These are phyloP conservation scores for Tagetes patula DNA, from an alignment of 129 eudicot genomes.

Conservation along the genomic window DNA sequence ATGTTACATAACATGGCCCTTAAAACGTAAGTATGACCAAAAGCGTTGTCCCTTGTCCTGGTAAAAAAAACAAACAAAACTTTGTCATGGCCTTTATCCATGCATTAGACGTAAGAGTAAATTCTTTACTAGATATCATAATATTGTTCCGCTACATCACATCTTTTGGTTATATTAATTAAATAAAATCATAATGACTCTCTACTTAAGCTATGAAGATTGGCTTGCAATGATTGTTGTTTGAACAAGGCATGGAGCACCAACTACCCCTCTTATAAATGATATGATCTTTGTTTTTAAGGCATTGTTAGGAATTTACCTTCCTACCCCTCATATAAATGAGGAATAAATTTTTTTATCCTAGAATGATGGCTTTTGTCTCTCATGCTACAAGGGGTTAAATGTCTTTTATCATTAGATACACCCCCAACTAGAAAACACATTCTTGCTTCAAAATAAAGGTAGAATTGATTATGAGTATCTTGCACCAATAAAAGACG, in stretches of 20 bases:
- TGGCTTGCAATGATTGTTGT: constrained; percentile 23
- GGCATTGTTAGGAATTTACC: neutral
- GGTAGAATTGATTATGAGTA: constrained; percentile 9
- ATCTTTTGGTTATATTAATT: neutral
- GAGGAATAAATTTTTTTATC: neutral
- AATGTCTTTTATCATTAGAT: constrained; percentile 22
- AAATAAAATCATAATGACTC: constrained; percentile 9
- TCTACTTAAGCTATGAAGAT: constrained; percentile 8
- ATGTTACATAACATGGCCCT: too few relatives aligned
- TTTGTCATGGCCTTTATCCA: too few relatives aligned
- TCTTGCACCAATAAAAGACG: constrained; percentile 11
- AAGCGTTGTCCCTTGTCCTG: too few relatives aligned
- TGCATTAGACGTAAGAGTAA: too few relatives aligned
- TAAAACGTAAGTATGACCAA: too few relatives aligned
- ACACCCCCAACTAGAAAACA: constrained; percentile 18
- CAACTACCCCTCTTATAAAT: constrained; percentile 4
- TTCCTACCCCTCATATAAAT: constrained; percentile 20
- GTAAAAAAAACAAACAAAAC: too few relatives aligned
- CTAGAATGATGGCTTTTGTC: constrained; percentile 20
- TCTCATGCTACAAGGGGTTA: constrained; percentile 14
- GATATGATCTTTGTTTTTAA: constrained; percentile 21
- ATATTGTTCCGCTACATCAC: too few relatives aligned
- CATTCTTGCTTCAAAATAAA: constrained; percentile 32
- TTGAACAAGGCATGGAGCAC: constrained; percentile 17
- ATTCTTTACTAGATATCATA: too few relatives aligned